Evolutionary conservation across 805 yeast species (phyloP).

Genomic region (Scheffersomyces spartinae): DNA sequence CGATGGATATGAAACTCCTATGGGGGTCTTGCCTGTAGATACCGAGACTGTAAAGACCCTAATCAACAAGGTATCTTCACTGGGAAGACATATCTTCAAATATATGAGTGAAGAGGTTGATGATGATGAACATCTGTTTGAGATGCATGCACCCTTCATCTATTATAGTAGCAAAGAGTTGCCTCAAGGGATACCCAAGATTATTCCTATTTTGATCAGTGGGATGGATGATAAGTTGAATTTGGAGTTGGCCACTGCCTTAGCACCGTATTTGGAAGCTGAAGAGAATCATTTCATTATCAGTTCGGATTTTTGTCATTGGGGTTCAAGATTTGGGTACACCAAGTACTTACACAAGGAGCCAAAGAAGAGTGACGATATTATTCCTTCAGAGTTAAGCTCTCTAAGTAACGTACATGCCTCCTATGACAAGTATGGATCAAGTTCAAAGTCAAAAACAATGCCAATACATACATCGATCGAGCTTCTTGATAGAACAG

Average conservation of each 20-base stretch:
- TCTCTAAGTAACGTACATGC: no score
- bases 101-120: constrained; percentile 53
- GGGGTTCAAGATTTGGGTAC: constrained; percentile 47
- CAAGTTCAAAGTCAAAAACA: constrained; percentile 46
- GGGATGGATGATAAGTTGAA: constrained; percentile 38
- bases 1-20: constrained; percentile 61
- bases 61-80: constrained; percentile 6
- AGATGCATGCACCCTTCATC: constrained; percentile 83
- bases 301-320: constrained; percentile 91
- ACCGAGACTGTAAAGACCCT: constrained; percentile 27
- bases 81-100: constrained; percentile 31
- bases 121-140: constrained; percentile 83
- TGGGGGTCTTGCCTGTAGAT: constrained; percentile 69
- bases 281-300: constrained; percentile 58
- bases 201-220: constrained; percentile 78
- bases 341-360: constrained; percentile 18
- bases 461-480: constrained; percentile 62
- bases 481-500: constrained; percentile 58
- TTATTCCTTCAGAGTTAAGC: no score
- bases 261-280: constrained; percentile 44
- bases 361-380: no score
- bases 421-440: constrained; percentile 34
- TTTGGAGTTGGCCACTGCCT: constrained; percentile 29
- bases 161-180: constrained; percentile 32
- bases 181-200: constrained; percentile 24